Evolutionary conservation across 768 basidiomycete genomes (phyloP).

Genomic region (Crepidotus variabilis): DNA sequence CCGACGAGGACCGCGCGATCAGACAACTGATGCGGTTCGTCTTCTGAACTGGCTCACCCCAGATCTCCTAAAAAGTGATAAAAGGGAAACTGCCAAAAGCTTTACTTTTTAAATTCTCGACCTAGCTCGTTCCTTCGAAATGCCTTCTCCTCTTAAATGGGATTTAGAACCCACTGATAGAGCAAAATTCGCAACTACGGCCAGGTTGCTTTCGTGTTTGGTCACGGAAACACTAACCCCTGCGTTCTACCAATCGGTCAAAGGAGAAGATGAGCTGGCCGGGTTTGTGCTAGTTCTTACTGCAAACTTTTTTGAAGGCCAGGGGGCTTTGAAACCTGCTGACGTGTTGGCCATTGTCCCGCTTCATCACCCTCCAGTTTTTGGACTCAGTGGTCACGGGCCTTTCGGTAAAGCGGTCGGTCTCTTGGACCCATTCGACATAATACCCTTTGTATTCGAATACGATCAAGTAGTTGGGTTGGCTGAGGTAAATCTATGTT

Average conservation of each 20-base stretch:
- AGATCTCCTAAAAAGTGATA: background rate
- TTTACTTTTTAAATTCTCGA: background rate
- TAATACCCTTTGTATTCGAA: slow-evolving; percentile 41
- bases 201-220: slow-evolving; percentile 53
- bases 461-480: background rate
- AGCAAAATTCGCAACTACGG: slow-evolving; percentile 44
- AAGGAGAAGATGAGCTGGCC: slow-evolving; percentile 20
- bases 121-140: background rate
- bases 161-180: slow-evolving; percentile 57
- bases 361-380: slow-evolving; percentile 41
- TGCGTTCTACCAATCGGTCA: slow-evolving; percentile 42
- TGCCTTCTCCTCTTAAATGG: background rate
- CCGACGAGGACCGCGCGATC: too few relatives aligned
- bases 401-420: slow-evolving; percentile 39
- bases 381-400: slow-evolving; percentile 27
- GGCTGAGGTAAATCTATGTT: slow-evolving; percentile 3
- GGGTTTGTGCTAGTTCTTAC: slow-evolving; percentile 43
- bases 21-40: too few relatives aligned
- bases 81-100: background rate
- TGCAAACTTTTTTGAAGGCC: slow-evolving; percentile 21
- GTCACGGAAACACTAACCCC: slow-evolving; percentile 53
- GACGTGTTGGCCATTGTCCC: slow-evolving; percentile 49
- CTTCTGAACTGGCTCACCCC: background rate
- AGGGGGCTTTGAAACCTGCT: slow-evolving; percentile 22
- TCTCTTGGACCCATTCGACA: slow-evolving; percentile 56